Evolutionary conservation across 306 rosid genomes (phyloP).

Genomic region (Sechiopsis laciniata): DNA sequence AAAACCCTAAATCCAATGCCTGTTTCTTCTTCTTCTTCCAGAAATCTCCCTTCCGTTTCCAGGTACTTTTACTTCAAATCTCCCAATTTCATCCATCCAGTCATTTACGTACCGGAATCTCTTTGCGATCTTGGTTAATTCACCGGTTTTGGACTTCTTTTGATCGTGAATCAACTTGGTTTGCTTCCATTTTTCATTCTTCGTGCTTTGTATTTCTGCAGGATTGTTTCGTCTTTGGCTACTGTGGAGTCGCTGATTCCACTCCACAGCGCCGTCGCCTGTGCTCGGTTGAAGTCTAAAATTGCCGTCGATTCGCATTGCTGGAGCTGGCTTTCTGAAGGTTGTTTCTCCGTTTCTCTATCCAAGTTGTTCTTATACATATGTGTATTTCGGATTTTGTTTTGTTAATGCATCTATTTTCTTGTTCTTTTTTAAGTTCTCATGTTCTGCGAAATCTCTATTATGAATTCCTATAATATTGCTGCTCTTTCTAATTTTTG

Average conservation of each 20-base stretch:
- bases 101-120: not conserved
- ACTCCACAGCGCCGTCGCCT: constrained; percentile 73
- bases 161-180: not conserved
- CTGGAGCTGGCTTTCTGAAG: constrained; percentile 90
- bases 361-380: no score
- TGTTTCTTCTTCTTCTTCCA: constrained; percentile 29
- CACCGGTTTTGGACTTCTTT: not conserved
- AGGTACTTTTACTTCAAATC: constrained; percentile 37
- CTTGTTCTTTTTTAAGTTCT: not conserved
- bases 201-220: constrained; percentile 22
- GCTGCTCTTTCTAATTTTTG: not conserved
- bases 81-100: not conserved
- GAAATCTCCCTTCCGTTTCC: constrained; percentile 37
- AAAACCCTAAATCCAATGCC: constrained; percentile 30
- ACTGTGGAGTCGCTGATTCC: constrained; percentile 73
- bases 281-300: constrained; percentile 76
- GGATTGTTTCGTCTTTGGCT: constrained; percentile 58
- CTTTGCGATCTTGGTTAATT: not conserved
- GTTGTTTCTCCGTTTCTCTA: constrained; percentile 18
- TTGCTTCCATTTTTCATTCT: not conserved
- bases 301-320: constrained; percentile 62
- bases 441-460: not conserved
- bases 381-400: not conserved
- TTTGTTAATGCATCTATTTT: not conserved
- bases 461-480: not conserved